A percentile compares a stretch with the other conserved stretches of the same genome.
Evolutionary conservation across 331 rosid species (phyloP).

Genomic region (Malus hybrid): DNA sequence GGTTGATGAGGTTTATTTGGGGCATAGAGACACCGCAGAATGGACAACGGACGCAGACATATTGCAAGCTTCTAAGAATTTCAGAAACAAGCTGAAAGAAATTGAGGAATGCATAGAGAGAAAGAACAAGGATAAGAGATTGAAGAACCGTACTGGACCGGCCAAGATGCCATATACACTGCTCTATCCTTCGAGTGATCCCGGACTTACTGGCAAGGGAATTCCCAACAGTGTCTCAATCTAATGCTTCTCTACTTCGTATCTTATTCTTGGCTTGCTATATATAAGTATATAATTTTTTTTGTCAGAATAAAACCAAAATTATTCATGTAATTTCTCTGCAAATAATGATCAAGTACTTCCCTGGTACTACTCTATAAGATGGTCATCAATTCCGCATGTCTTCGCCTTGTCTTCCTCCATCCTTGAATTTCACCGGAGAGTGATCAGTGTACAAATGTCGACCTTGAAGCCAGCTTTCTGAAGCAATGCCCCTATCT

Average conservation of each 20-base stretch:
- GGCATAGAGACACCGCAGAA: slow-evolving; percentile 18
- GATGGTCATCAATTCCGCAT: too few relatives aligned
- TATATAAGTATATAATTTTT: too few relatives aligned
- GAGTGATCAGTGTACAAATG: too few relatives aligned
- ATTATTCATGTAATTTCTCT: too few relatives aligned
- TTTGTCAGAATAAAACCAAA: too few relatives aligned
- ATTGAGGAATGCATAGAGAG: slow-evolving; percentile 9
- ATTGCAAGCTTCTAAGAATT: slow-evolving; percentile 21
- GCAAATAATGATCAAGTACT: too few relatives aligned
- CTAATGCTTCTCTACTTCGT: not conserved
- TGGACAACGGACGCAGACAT: slow-evolving; percentile 26
- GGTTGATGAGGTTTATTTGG: slow-evolving; percentile 32
- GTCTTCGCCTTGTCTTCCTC: too few relatives aligned
- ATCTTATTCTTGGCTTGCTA: too few relatives aligned
- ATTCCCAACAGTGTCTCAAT: slow-evolving; percentile 31
- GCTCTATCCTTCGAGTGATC: slow-evolving; percentile 20
- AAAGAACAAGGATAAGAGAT: slow-evolving; percentile 17
- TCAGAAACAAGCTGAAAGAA: slow-evolving; percentile 15
- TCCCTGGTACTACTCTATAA: too few relatives aligned
- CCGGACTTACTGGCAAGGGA: slow-evolving; percentile 34
- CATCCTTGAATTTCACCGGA: too few relatives aligned
- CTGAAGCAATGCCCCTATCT: too few relatives aligned
- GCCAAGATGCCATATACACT: slow-evolving; percentile 32
- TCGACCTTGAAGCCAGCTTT: too few relatives aligned
- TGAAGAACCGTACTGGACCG: slow-evolving; percentile 33